These are phyloP conservation scores for Russula sp. DNA, from an alignment of 768 basidiomycete genomes.

Conservation along the genomic window DNA sequence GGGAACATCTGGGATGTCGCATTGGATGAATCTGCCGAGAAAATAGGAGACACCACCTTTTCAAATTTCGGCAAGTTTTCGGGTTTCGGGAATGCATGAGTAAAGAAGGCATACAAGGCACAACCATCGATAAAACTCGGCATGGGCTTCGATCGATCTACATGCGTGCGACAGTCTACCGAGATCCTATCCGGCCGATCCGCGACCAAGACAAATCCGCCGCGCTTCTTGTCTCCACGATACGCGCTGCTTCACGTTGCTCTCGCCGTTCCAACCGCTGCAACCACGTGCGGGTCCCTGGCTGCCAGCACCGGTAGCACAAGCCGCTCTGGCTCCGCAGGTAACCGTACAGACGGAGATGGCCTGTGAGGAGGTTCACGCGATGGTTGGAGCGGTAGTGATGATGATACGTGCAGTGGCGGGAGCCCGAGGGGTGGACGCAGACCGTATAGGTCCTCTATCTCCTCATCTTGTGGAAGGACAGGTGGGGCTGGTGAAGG, in stretches of 20 bases:
- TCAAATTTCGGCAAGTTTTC: no score
- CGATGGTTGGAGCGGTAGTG: background rate
- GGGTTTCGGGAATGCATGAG: no score
- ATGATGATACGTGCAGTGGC: background rate
- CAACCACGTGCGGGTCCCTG: constrained; percentile 7
- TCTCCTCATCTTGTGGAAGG: constrained; percentile 6
- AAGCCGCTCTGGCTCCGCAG: background rate
- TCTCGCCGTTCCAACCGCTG: constrained; percentile 8
- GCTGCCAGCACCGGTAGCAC: constrained; percentile 10
- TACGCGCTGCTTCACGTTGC: constrained; percentile 1
- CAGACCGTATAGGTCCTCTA: constrained; percentile 9
- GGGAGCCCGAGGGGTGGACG: background rate
- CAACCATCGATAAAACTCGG: background rate
- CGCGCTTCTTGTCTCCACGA: constrained; percentile 3
- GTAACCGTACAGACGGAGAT: background rate
- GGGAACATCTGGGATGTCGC: no score
- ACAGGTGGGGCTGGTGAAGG: background rate
- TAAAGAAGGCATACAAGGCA: background rate
- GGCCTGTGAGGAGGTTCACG: background rate
- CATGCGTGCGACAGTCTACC: background rate
- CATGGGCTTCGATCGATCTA: background rate
- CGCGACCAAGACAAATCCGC: constrained; percentile 13
- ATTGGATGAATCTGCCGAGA: no score
- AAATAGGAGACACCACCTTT: no score
- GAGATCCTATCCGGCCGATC: background rate